Evolutionary conservation across 2,329 filamentous ascomycete genomes (phyloP).

Genomic region (Penicillium decumbens): DNA sequence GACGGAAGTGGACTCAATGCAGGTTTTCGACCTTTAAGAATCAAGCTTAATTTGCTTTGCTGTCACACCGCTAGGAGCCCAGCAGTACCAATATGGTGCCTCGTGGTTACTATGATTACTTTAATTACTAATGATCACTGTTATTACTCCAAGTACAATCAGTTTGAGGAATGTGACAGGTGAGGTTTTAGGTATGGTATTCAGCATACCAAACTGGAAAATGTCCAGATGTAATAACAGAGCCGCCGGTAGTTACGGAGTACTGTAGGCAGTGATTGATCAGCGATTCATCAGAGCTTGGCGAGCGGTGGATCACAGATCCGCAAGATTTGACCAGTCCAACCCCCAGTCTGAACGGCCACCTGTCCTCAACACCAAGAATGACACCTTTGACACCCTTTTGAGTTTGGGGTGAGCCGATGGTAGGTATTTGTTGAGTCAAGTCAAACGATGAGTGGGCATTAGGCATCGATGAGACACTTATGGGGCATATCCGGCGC

Average conservation of each 20-base stretch:
- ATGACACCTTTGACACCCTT: slow-evolving; percentile 3
- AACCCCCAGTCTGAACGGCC: slow-evolving; percentile 16
- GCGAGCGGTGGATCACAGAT: slow-evolving; percentile 17
- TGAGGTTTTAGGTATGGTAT: slow-evolving; percentile 17
- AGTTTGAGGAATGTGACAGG: slow-evolving; percentile 16
- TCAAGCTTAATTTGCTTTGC: neutral
- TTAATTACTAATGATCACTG: slow-evolving; percentile 1
- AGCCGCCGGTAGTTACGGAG: neutral
- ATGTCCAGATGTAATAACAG: slow-evolving; percentile 11
- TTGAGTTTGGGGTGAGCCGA: neutral
- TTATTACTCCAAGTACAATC: slow-evolving; percentile 5
- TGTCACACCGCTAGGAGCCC: neutral
- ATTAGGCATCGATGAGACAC: neutral
- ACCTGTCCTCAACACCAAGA: slow-evolving; percentile 18
- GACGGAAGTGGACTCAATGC: neutral
- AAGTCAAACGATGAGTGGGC: neutral
- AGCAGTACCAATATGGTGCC: neutral
- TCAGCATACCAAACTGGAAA: slow-evolving; percentile 17
- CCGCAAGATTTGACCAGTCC: slow-evolving; percentile 11
- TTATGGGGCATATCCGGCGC: neutral
- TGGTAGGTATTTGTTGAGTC: neutral
- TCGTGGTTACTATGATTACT: neutral
- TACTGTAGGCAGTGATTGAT: slow-evolving; percentile 2
- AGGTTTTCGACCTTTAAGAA: neutral
- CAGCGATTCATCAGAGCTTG: slow-evolving; percentile 21